These are phyloP conservation scores for Annulohypoxylon bovei DNA, from an alignment of 495 filamentous ascomycete genomes.

Conservation along the genomic window DNA sequence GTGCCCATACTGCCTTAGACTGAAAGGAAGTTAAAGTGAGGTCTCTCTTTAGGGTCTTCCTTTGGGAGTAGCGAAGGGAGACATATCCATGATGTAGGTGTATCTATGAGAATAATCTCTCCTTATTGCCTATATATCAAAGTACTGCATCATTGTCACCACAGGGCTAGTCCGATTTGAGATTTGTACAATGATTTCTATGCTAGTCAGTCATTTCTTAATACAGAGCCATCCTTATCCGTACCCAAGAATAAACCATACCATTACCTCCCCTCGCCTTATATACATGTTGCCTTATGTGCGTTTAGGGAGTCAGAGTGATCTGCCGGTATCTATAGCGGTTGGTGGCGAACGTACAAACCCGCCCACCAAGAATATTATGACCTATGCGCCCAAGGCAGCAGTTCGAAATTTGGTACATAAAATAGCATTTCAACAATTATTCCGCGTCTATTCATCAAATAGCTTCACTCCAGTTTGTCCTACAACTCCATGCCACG, in stretches of 20 bases:
- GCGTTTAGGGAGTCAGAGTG: not conserved
- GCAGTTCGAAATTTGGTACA: not conserved
- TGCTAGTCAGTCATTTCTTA: not conserved
- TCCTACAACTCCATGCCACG: conserved; percentile 1
- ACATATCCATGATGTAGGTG: too few species aligned
- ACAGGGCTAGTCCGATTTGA: not conserved
- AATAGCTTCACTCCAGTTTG: not conserved
- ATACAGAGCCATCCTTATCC: not conserved
- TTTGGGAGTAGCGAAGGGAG: too few species aligned
- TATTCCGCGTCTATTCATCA: conserved; percentile 15
- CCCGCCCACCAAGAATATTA: not conserved
- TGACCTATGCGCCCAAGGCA: not conserved
- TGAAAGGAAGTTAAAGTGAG: too few species aligned
- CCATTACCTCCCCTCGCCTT: not conserved
- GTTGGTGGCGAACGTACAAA: not conserved
- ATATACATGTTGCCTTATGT: not conserved
- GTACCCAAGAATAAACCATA: not conserved
- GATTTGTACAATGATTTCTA: not conserved
- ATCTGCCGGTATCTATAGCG: not conserved
- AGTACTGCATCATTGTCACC: not conserved
- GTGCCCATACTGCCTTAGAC: too few species aligned
- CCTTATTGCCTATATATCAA: too few species aligned
- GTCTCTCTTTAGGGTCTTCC: too few species aligned
- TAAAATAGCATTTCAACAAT: not conserved
- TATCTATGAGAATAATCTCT: too few species aligned